phyloP scores from a whole-genome alignment of 2,329 filamentous ascomycete genomes.

The Chrysosphaeria jannelii region DNA sequence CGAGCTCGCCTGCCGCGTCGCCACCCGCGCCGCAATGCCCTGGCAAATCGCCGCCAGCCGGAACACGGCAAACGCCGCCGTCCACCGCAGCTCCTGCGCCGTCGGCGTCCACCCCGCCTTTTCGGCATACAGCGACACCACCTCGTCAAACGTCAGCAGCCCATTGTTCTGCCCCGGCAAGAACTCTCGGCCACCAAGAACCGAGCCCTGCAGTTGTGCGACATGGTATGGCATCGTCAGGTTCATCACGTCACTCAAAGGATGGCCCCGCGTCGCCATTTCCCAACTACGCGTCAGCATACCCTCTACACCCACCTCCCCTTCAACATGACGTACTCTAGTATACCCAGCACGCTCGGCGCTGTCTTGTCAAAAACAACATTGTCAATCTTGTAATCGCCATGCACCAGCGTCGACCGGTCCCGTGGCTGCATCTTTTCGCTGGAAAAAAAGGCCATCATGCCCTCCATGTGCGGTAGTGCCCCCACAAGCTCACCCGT shows the following conservation, averaged over 20 bases:
- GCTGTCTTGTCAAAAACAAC: constrained; percentile 72
- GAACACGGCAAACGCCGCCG: constrained; percentile 30
- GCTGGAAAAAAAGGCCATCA: constrained; percentile 50
- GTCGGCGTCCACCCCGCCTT: constrained; percentile 22
- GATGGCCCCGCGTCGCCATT: constrained; percentile 94
- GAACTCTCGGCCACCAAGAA: constrained; percentile 17
- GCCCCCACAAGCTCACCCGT: constrained; percentile 46
- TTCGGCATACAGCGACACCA: constrained; percentile 11
- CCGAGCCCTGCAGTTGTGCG: constrained; percentile 6
- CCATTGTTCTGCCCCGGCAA: constrained; percentile 32
- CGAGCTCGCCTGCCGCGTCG: constrained; percentile 67
- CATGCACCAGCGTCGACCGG: constrained; percentile 55
- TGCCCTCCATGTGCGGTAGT: constrained; percentile 57
- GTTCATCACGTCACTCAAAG: constrained; percentile 71
- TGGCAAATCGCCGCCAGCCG: constrained; percentile 36
- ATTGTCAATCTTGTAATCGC: constrained; percentile 91
- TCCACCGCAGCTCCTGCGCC: constrained; percentile 23
- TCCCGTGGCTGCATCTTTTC: constrained; percentile 42
- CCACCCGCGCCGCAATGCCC: constrained; percentile 74
- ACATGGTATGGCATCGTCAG: constrained; percentile 24
- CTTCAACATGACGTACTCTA: constrained; percentile 26
- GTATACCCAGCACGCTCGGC: constrained; percentile 63
- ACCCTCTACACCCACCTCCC: too few species aligned
- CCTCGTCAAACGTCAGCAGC: constrained; percentile 9
- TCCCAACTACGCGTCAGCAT: constrained; percentile 68